Conservation (phyloP, 495 filamentous ascomycete species). For the Saxophila tyrrhenica region DNA sequence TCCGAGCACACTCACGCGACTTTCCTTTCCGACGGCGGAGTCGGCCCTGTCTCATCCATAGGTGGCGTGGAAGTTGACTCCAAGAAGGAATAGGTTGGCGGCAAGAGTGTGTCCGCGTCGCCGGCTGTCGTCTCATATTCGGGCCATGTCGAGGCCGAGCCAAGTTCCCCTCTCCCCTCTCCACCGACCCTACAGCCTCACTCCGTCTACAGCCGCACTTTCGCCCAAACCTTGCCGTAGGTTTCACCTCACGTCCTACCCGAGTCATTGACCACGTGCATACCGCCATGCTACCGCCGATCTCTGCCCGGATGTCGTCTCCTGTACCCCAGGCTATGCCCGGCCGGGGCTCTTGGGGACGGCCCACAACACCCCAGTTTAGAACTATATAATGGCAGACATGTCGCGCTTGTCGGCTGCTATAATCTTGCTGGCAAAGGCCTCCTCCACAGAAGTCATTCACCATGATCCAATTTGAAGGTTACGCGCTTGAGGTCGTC, state of each 20-base stretch:
- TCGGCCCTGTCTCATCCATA: background rate
- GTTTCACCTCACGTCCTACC: background rate
- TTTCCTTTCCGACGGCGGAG: slow-evolving; percentile 1
- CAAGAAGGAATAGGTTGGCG: background rate
- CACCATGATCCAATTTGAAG: slow-evolving; percentile 2
- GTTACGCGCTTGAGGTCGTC: slow-evolving; percentile 14
- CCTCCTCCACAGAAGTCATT: background rate
- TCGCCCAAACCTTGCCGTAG: background rate
- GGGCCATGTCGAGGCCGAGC: slow-evolving; percentile 1
- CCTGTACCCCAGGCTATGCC: background rate
- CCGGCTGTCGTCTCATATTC: background rate
- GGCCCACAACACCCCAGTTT: background rate
- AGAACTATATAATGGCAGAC: background rate
- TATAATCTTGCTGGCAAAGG: background rate
- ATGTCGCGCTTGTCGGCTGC: too few species aligned
- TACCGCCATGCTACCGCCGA: background rate
- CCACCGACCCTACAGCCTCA: background rate
- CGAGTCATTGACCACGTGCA: background rate
- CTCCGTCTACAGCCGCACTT: background rate
- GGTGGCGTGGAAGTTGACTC: background rate
- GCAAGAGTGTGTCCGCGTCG: background rate
- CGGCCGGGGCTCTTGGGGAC: background rate
- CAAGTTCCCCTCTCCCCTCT: background rate
- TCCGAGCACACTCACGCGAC: background rate
- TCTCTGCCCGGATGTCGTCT: background rate